Base-by-base conservation (phyloP, 1,139 yeast species). In the Tardiomyces blankii region DNA sequence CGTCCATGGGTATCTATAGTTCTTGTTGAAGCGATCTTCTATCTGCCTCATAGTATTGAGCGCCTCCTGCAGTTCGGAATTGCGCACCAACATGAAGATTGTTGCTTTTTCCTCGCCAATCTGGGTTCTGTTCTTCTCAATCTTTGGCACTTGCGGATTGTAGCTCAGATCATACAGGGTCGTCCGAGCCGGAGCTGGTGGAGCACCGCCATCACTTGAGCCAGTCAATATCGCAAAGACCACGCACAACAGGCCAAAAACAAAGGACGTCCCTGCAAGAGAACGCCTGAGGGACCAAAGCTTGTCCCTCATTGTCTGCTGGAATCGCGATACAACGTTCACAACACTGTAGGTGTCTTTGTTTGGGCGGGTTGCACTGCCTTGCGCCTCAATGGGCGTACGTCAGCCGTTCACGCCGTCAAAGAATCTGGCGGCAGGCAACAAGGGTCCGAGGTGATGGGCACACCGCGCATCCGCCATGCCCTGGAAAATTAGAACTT, bases 1-100 rank as follows among this genome's bases (percentile, higher is more conserved):
- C 1, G 87, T 82, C 96, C 96, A 89, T 6, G 95, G 91, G 54
- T 77, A 77, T 51, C 74, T 60, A 62, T 62, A 76, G 47, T 71
- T 66, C 13, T 68, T 60, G 62, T 77, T 77, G 65, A 77, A 77
- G 14, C 81, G 60, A 57, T 77, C 81, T 58, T 77, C 82, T 38
- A 83, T 68, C 33, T 77, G 70, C 48, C 88, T 69, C 67, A 84
- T 82, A 1, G 89, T 73, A 52, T 72, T 69, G 46, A 82, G 65
- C 13, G 87, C 82, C 2, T 76, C 79, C 42, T 69, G 72, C 32
- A 84, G 63, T 61, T 84, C 95, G 51, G 68, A 63, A 61, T 84
- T 84, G 38, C 75, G 66, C 28, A 89, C 91, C 40, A 88, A 72
- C 76, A 87, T 82, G 40, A 80, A 82, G 53, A 80, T 71, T 2